These are phyloP conservation scores for Lindgomyces ingoldianus DNA, from an alignment of 495 filamentous ascomycete genomes.

Conservation along the genomic window DNA sequence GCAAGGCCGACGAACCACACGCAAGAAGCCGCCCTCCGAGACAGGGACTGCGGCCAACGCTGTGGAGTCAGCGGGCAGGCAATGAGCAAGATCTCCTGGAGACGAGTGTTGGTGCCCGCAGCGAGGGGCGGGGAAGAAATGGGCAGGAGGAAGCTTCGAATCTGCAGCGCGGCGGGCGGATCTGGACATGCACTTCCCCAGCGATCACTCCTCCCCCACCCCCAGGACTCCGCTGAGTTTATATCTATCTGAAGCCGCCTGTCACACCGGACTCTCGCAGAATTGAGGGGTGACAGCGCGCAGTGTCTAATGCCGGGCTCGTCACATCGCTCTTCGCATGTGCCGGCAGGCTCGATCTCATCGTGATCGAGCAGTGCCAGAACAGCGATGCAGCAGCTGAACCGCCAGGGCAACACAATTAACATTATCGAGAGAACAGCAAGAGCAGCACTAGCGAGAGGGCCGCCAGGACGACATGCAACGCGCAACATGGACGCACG, in stretches of 20 bases:
- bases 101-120: slow-evolving; percentile 29
- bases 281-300: slow-evolving; percentile 28
- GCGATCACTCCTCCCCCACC: slow-evolving; percentile 18
- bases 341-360: slow-evolving; percentile 19
- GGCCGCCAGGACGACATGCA: not conserved
- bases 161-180: slow-evolving; percentile 4
- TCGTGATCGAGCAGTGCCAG: slow-evolving; percentile 7
- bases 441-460: not conserved
- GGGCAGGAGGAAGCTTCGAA: not conserved
- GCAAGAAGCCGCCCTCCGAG: slow-evolving; percentile 4
- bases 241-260: slow-evolving; percentile 16
- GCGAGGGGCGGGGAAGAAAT: slow-evolving; percentile 5
- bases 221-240: slow-evolving; percentile 1
- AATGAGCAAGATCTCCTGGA: slow-evolving; percentile 25
- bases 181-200: not conserved
- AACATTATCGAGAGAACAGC: slow-evolving; percentile 14
- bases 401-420: slow-evolving; percentile 20
- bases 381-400: slow-evolving; percentile 2
- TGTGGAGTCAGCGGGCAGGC: not conserved
- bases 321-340: slow-evolving; percentile 23
- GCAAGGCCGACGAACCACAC: slow-evolving; percentile 33
- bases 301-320: slow-evolving; percentile 19
- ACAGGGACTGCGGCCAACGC: slow-evolving; percentile 32
- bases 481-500: not conserved
- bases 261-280: slow-evolving; percentile 16